Evolutionary conservation across 2,329 filamentous ascomycete genomes (phyloP).

Genomic region (Hymenoscyphus scutula): DNA sequence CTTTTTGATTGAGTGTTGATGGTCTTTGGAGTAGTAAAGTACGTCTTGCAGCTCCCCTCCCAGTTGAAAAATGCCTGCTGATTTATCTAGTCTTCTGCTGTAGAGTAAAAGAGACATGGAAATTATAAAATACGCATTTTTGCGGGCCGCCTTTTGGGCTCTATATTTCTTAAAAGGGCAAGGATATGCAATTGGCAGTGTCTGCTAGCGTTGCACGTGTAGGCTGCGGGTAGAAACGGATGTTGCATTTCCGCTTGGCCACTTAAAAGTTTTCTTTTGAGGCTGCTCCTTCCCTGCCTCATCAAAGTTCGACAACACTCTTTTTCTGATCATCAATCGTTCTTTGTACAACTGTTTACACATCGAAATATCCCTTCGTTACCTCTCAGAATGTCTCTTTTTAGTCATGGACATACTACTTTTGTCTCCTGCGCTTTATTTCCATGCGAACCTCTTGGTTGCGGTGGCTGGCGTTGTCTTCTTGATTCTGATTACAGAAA

Average conservation of each 20-base stretch:
- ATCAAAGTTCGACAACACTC: background rate
- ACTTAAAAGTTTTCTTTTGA: background rate
- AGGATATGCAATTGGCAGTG: conserved; percentile 1
- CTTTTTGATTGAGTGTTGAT: conserved; percentile 52
- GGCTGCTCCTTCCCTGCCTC: background rate
- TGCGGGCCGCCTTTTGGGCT: too few relatives aligned
- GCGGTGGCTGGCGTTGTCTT: background rate
- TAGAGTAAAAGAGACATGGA: conserved; percentile 37
- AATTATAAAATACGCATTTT: conserved; percentile 29
- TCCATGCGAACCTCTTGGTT: background rate
- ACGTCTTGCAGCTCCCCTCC: background rate
- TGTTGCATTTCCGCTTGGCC: background rate
- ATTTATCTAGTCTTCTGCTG: conserved; percentile 18
- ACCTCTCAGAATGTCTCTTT: background rate
- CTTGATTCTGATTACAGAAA: background rate
- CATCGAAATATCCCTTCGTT: background rate
- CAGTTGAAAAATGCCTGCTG: conserved; percentile 2
- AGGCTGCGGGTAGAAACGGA: background rate
- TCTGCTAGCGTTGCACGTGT: background rate
- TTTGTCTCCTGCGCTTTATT: background rate
- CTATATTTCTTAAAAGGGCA: conserved; percentile 6
- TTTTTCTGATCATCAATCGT: background rate
- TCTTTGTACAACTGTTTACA: background rate
- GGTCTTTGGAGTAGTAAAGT: conserved; percentile 46
- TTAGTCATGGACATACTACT: background rate